Conservation (phyloP, 768 basidiomycete species). For the Leccinum sublutescens region DNA sequence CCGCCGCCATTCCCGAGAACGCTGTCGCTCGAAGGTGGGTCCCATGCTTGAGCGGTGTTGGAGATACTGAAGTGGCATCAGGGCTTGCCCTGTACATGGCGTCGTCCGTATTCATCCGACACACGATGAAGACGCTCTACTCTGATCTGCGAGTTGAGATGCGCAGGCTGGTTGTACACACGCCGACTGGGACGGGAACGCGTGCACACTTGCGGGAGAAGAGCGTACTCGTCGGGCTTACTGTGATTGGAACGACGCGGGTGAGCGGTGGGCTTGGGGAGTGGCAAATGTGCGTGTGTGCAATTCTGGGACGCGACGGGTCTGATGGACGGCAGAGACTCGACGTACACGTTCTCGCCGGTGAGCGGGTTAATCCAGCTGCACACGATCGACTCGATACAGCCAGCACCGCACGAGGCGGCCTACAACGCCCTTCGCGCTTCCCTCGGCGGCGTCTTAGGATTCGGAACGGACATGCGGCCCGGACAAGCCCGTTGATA, state of each 20-base stretch:
- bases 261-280: conserved; percentile 62
- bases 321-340: conserved; percentile 44
- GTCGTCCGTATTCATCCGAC: conserved; percentile 66
- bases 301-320: not conserved
- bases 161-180: conserved; percentile 42
- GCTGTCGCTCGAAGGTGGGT: conserved; percentile 66
- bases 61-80: conserved; percentile 28
- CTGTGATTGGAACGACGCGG: conserved; percentile 56
- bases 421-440: conserved; percentile 61
- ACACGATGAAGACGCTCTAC: conserved; percentile 75
- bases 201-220: conserved; percentile 45
- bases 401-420: conserved; percentile 70
- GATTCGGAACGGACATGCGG: conserved; percentile 18
- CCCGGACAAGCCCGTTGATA: conserved; percentile 6
- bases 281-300: conserved; percentile 65
- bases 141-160: conserved; percentile 60
- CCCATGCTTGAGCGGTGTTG: not conserved
- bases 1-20: conserved; percentile 70
- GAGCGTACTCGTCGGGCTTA: conserved; percentile 52
- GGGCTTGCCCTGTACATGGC: conserved; percentile 73
- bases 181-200: conserved; percentile 4
- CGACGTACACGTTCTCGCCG: conserved; percentile 74
- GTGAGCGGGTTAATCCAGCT: conserved; percentile 57
- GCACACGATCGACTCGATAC: conserved; percentile 73
- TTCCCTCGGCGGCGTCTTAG: conserved; percentile 29